phyloP scores from a whole-genome alignment of 768 basidiomycete genomes.

The Candolleomyces eurysporus region DNA sequence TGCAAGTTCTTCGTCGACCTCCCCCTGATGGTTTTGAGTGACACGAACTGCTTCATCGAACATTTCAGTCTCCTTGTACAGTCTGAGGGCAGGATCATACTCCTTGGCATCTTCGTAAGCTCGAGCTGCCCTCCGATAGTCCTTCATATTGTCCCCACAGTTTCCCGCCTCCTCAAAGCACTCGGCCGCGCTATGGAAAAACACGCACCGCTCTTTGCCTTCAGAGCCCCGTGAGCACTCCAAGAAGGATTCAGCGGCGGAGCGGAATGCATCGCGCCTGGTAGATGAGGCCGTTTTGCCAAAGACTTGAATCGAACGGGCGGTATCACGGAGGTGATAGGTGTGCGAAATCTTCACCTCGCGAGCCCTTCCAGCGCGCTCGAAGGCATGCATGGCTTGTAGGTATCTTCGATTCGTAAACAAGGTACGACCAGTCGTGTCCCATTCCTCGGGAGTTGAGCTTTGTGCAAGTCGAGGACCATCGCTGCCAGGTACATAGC shows the following conservation, averaged over 20 bases:
- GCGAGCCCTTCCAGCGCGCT: no score
- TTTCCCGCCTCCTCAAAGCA: not conserved
- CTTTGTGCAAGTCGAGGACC: no score
- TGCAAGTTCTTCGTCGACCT: conserved; percentile 29
- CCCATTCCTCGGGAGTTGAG: no score
- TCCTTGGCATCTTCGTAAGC: conserved; percentile 1
- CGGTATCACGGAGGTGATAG: no score
- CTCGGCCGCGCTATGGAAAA: conserved; percentile 1
- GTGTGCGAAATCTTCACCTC: no score
- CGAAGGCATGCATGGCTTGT: no score
- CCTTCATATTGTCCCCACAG: not conserved
- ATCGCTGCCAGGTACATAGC: no score
- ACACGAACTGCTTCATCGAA: conserved; percentile 55
- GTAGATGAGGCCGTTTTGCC: no score
- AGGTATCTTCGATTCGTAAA: no score
- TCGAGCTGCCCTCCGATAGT: conserved; percentile 31
- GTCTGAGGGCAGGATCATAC: not conserved
- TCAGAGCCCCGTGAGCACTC: not conserved
- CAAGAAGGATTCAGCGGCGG: conserved; percentile 2
- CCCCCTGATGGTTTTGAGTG: conserved; percentile 30
- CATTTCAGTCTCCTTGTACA: conserved; percentile 44
- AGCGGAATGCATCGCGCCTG: conserved; percentile 22
- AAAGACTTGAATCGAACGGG: no score
- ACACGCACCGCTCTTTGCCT: conserved; percentile 3
- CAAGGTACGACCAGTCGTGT: no score